Evolutionary conservation across 177 flowering plant species (phyloP).

Genomic region (Vitis hybrid): DNA sequence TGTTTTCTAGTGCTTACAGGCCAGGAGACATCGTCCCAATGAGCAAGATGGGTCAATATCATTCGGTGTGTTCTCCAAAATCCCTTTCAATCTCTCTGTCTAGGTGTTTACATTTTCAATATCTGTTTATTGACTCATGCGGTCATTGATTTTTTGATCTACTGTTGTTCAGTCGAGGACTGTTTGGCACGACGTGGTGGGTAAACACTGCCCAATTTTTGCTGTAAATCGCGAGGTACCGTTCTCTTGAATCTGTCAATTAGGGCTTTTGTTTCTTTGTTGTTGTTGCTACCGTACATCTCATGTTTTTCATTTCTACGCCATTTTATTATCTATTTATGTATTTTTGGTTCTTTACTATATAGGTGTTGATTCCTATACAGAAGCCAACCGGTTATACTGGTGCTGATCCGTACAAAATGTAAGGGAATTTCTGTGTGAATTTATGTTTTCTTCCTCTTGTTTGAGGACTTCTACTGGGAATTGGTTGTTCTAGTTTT

Average conservation of each 20-base stretch:
- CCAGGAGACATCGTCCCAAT: constrained; percentile 95
- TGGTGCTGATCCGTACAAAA: constrained; percentile 92
- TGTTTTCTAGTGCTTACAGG: constrained; percentile 56
- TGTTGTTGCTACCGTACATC: background rate
- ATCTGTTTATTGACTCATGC: background rate
- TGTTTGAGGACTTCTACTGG: background rate
- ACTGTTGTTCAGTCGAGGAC: constrained; percentile 66
- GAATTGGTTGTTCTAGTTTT: background rate
- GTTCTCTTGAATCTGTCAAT: background rate
- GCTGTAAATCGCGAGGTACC: constrained; percentile 95
- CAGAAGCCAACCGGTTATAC: constrained; percentile 91
- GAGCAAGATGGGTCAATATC: constrained; percentile 97
- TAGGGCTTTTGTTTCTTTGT: constrained; percentile 6
- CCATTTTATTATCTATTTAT: background rate
- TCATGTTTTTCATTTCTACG: background rate
- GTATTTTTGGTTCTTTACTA: constrained; percentile 1
- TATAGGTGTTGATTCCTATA: constrained; percentile 80
- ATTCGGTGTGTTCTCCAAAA: constrained; percentile 49
- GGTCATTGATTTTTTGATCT: constrained; percentile 6
- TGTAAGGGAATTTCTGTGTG: constrained; percentile 43
- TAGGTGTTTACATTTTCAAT: background rate
- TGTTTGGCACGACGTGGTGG: constrained; percentile 88
- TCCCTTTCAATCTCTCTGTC: background rate
- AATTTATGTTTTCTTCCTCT: background rate
- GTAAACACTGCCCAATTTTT: constrained; percentile 91